phyloP scores from a whole-genome alignment of 768 basidiomycete genomes.

The Chalciporus pseudorubinellus region DNA sequence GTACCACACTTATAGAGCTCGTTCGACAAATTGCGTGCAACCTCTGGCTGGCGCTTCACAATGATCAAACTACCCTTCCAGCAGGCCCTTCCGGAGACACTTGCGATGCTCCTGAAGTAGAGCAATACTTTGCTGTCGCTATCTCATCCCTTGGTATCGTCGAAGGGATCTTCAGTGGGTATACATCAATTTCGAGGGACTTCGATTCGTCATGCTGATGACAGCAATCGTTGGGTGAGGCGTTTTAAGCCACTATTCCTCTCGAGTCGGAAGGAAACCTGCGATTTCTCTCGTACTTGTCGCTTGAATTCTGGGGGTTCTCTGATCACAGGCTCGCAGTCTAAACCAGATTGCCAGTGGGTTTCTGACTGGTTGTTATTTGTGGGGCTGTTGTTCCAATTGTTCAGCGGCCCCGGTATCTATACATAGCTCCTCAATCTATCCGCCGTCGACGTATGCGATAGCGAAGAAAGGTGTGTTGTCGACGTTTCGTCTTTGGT shows the following conservation, averaged over 20 bases:
- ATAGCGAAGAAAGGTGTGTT: constrained; percentile 24
- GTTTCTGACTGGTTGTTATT: constrained; percentile 15
- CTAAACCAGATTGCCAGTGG: constrained; percentile 10
- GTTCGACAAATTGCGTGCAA: constrained; percentile 28
- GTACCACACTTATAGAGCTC: constrained; percentile 27
- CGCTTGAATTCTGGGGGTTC: constrained; percentile 6
- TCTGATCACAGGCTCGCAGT: constrained; percentile 17
- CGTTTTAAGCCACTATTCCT: constrained; percentile 21
- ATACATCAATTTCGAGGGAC: not conserved
- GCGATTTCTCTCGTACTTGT: constrained; percentile 12
- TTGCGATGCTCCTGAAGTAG: constrained; percentile 23
- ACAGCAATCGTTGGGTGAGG: constrained; percentile 28
- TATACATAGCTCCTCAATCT: constrained; percentile 23
- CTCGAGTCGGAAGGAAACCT: constrained; percentile 27
- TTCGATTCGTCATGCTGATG: not conserved
- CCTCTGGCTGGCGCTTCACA: constrained; percentile 18
- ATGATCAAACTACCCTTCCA: constrained; percentile 5
- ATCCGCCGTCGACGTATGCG: constrained; percentile 29
- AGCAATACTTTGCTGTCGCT: constrained; percentile 19
- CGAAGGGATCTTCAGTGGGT: constrained; percentile 24
- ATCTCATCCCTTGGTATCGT: constrained; percentile 14
- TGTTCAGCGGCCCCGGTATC: constrained; percentile 7
- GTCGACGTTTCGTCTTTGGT: not conserved
- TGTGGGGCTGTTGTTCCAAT: constrained; percentile 15
- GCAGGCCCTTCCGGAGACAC: constrained; percentile 5